These are phyloP conservation scores for Davidsoniella neocaledoniae DNA, from an alignment of 2,329 filamentous ascomycete species.

Conservation along the genomic window DNA sequence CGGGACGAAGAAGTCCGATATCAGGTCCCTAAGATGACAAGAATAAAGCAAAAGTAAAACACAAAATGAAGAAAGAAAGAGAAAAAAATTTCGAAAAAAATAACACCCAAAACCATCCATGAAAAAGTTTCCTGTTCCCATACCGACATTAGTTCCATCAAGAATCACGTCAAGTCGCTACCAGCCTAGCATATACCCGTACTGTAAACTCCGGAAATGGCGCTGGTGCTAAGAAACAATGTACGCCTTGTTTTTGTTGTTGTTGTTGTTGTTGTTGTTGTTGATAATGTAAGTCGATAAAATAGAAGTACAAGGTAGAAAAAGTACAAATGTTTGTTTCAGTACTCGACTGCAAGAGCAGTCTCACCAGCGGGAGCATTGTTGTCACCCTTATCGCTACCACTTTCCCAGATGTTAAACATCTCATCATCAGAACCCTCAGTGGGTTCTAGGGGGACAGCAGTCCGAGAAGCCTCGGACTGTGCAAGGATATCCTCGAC, in stretches of 20 bases:
- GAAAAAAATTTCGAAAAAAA: neutral
- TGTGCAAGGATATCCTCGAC: slow-evolving; percentile 14
- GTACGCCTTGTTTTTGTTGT: neutral
- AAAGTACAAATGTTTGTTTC: neutral
- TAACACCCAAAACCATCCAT: neutral
- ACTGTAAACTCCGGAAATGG: slow-evolving; percentile 6
- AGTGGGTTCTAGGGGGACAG: slow-evolving; percentile 33
- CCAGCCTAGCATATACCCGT: slow-evolving; percentile 1
- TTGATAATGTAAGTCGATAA: neutral
- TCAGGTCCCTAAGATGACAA: neutral
- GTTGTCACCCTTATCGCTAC: slow-evolving; percentile 42
- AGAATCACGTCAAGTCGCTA: neutral
- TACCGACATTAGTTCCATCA: neutral
- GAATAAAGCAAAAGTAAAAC: neutral
- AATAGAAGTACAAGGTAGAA: slow-evolving; percentile 4
- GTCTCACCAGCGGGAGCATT: neutral
- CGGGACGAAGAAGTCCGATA: neutral
- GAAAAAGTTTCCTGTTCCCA: neutral
- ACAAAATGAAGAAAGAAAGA: slow-evolving; percentile 1
- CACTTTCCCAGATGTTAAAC: slow-evolving; percentile 57
- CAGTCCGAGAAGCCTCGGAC: slow-evolving; percentile 15
- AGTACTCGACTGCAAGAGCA: neutral
- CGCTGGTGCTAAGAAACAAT: slow-evolving; percentile 1
- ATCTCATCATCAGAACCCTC: slow-evolving; percentile 43
- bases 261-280: neutral